Evolutionary conservation across 352 stramenopile species (phyloP).

Genomic region (Phytophthora crassamura): DNA sequence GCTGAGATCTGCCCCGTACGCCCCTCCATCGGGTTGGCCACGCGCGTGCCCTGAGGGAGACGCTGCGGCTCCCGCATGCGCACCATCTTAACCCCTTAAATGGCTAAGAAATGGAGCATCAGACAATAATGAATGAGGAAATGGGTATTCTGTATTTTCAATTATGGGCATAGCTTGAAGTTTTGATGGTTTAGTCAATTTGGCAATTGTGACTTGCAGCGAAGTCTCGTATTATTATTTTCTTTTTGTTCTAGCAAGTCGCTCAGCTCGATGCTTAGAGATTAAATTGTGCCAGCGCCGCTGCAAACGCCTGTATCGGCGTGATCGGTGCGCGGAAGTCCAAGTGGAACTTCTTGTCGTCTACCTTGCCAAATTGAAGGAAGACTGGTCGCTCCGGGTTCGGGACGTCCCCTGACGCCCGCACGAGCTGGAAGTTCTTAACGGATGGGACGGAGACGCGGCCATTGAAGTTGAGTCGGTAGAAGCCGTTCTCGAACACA

Average conservation of each 20-base stretch:
- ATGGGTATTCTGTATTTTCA: neutral
- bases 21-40: conserved; percentile 67
- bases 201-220: too few species aligned
- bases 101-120: too few species aligned
- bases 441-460: conserved; percentile 78
- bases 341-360: conserved; percentile 83
- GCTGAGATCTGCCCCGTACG: conserved; percentile 57
- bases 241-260: too few species aligned
- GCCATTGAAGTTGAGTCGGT: conserved; percentile 84
- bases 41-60: conserved; percentile 55
- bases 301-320: conserved; percentile 75
- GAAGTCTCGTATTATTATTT: too few species aligned
- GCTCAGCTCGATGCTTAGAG: conserved; percentile 22
- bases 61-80: conserved; percentile 50
- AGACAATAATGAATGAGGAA: neutral
- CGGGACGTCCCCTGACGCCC: conserved; percentile 9
- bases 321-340: conserved; percentile 79
- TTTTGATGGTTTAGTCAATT: too few species aligned
- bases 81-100: too few species aligned
- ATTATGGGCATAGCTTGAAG: neutral
- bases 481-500: conserved; percentile 80
- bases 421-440: conserved; percentile 85
- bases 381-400: conserved; percentile 37
- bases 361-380: conserved; percentile 83
- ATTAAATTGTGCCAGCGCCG: conserved; percentile 76